Conservation (phyloP, 169 alveolate species). For the Plasmodium knowlesi region DNA sequence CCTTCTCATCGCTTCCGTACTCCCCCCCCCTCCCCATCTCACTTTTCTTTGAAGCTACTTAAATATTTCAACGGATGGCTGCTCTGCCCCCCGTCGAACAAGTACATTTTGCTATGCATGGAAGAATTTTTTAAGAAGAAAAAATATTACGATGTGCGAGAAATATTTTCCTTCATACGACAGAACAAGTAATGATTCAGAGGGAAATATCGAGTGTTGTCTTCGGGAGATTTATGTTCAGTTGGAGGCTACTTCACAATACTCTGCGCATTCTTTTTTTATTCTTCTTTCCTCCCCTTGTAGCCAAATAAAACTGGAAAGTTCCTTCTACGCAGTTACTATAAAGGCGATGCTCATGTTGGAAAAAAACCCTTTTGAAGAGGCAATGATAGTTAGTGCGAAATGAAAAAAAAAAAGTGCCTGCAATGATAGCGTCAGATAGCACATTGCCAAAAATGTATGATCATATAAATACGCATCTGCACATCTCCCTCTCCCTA, state of each 20-base stretch:
- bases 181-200: constrained; percentile 37
- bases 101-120: constrained; percentile 69
- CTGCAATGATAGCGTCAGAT: not conserved
- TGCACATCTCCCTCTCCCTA: not conserved
- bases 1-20: not conserved
- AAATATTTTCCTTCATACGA: constrained; percentile 68
- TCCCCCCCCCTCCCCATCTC: not conserved
- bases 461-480: not conserved
- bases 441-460: not conserved
- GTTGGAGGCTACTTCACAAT: not conserved
- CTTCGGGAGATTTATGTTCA: not conserved
- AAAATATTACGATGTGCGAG: constrained; percentile 68
- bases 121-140: constrained; percentile 54
- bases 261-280: not conserved
- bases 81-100: constrained; percentile 74
- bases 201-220: not conserved
- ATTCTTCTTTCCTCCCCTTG: not conserved
- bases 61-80: constrained; percentile 76
- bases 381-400: constrained; percentile 65
- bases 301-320: constrained; percentile 72
- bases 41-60: constrained; percentile 28
- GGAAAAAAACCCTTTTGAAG: constrained; percentile 48
- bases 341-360: constrained; percentile 74
- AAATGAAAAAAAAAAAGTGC: not conserved
- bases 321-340: constrained; percentile 68